phyloP scores from a whole-genome alignment of 345 rosid genomes.

The Nasturtium officinale region DNA sequence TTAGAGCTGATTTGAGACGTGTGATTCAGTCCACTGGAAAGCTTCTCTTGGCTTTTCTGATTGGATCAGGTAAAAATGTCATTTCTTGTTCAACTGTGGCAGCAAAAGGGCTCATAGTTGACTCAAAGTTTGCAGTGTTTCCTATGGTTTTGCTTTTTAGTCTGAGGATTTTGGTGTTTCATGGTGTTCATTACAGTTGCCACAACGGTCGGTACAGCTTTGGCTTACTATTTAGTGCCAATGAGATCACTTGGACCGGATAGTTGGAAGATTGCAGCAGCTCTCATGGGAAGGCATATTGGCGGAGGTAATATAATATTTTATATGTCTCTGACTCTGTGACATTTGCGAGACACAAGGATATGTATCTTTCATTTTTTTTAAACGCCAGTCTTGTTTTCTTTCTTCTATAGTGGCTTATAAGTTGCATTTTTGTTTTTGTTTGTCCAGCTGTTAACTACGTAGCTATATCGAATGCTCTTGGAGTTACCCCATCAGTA shows the following conservation, averaged over 20 bases:
- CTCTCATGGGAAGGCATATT: constrained; percentile 91
- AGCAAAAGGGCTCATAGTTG: background rate
- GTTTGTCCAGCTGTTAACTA: constrained; percentile 70
- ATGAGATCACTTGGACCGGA: constrained; percentile 85
- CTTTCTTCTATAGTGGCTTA: constrained; percentile 9
- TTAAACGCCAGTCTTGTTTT: background rate
- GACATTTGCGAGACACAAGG: background rate
- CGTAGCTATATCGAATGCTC: constrained; percentile 79
- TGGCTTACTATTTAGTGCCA: constrained; percentile 79
- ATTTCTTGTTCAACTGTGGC: background rate
- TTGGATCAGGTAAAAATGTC: constrained; percentile 65
- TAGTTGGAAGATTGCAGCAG: constrained; percentile 94
- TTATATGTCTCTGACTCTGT: constrained; percentile 16
- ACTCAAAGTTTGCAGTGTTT: background rate
- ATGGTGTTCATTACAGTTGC: constrained; percentile 53
- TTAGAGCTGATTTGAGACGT: constrained; percentile 75
- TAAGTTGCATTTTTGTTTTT: constrained; percentile 16
- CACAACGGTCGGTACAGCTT: constrained; percentile 68
- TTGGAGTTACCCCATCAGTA: constrained; percentile 67
- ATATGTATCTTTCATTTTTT: background rate
- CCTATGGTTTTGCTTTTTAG: background rate
- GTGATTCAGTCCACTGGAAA: constrained; percentile 76
- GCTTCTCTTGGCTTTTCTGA: constrained; percentile 71
- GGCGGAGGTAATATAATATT: constrained; percentile 63
- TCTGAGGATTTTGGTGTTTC: constrained; percentile 20